phyloP scores from a whole-genome alignment of 192 early-diverging fungal genomes.

The Backusella liffmaniae region DNA sequence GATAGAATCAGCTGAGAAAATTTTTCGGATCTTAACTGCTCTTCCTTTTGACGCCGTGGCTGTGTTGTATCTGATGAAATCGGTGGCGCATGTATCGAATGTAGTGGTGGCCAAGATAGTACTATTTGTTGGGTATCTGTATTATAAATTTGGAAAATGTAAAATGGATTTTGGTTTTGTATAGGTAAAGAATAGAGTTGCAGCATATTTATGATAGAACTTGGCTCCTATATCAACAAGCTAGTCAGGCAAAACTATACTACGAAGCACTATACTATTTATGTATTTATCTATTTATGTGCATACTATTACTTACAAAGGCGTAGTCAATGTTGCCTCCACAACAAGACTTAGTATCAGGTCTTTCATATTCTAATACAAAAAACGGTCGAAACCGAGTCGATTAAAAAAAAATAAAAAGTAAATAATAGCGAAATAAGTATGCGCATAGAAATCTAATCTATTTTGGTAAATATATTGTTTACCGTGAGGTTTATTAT shows the following conservation, averaged over 20 bases:
- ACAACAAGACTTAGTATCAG: neutral
- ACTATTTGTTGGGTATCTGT: neutral
- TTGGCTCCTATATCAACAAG: neutral
- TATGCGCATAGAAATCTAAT: neutral
- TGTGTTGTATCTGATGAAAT: neutral
- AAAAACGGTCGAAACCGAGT: neutral
- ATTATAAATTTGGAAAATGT: neutral
- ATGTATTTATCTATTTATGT: neutral
- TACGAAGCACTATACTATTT: neutral
- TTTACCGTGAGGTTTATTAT: constrained; percentile 3
- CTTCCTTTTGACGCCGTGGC: neutral
- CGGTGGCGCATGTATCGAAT: neutral
- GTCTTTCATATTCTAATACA: neutral
- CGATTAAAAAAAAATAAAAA: too few relatives aligned
- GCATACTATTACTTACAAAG: neutral
- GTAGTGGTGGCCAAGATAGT: neutral
- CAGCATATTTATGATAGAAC: neutral
- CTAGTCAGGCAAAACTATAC: neutral
- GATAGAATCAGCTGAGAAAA: neutral
- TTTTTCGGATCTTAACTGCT: neutral
- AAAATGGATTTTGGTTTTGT: neutral
- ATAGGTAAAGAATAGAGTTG: neutral
- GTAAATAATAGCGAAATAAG: neutral
- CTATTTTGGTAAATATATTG: neutral
- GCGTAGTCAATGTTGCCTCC: neutral